Evolutionary conservation across 345 rosid genomes (phyloP), one percentile per base, ranked within the genome.

Genomic region (Toxicodendron radicans): DNA sequence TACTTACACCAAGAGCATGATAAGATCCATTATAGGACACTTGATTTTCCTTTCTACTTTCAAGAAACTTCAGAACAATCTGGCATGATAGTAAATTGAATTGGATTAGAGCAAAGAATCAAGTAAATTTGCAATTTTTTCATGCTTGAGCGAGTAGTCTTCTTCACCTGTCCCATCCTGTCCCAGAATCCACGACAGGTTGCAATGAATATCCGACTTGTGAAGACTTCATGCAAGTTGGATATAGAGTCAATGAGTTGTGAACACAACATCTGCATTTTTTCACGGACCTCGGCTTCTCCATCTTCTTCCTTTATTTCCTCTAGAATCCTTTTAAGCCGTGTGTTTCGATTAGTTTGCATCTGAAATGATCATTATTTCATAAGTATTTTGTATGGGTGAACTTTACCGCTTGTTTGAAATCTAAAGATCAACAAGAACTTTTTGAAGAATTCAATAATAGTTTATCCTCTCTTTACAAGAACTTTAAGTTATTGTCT

Each of bases 111-210:
- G 24, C 58, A 12, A 18, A 8, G 52, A 43, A 52, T 18, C 4
- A 54, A 53, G 35, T 45, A 13, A 64, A 68, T 33, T 41, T 38
- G 45, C 10, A 7, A 16, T 27, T 62, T 10, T 46, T 17, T 30
- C 18, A 23, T 75, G 10, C 11, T 51, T 30, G 43, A 38, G 8
- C 8, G 7, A 12, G 8, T 20, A 51, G 51, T 35, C 17, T 73
- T 24, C 41, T 71, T 75, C 45, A 93, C 98, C 91, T 93, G 95
- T 68, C 97, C 99, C 95, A 92, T 90, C 80, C 90, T 86, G 75
- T 95, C 99, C 98, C 98, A 95, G 73, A 93, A 87, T 63, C 93
- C 95, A 38, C 97, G 93, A 79, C 93, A 88, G 24, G 85, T 82
- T 72, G 98, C 91, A 14, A 93, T 87, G 78, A 95, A 95, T 74